phyloP scores from a whole-genome alignment of 2,329 filamentous ascomycete species.

The Waltergamsia citrina region DNA sequence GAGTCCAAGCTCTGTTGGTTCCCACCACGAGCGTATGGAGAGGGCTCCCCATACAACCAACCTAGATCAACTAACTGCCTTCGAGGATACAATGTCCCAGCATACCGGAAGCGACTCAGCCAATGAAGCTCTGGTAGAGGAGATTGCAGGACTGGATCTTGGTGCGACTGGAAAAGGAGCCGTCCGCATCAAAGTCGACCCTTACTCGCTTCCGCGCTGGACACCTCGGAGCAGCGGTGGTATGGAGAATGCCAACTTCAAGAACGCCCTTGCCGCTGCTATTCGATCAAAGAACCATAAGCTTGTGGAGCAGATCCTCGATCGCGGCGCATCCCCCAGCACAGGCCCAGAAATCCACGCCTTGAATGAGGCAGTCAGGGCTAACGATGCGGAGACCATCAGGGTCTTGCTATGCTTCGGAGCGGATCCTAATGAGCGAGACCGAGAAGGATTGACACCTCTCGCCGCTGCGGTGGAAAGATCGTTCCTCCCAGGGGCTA shows the following conservation, averaged over 20 bases:
- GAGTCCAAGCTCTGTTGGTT: conserved; percentile 19
- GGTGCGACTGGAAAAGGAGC: conserved; percentile 27
- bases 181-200: conserved; percentile 40
- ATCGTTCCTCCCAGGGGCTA: conserved; percentile 45
- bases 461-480: conserved; percentile 40
- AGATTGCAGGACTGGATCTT: conserved; percentile 27
- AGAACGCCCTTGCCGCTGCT: conserved; percentile 39
- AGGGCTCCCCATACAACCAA: conserved; percentile 12
- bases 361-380: conserved; percentile 42
- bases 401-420: conserved; percentile 48
- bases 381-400: conserved; percentile 41
- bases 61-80: conserved; percentile 18
- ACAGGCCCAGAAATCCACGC: conserved; percentile 33
- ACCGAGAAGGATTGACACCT: conserved; percentile 39
- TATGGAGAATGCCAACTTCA: conserved; percentile 32
- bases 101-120: conserved; percentile 11
- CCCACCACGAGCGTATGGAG: conserved; percentile 18
- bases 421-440: conserved; percentile 42
- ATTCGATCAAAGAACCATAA: conserved; percentile 48
- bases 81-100: conserved; percentile 17
- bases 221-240: conserved; percentile 35
- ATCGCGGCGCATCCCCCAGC: conserved; percentile 45
- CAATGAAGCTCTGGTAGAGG: conserved; percentile 16
- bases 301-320: conserved; percentile 45
- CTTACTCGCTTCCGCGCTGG: conserved; percentile 40